Evolutionary conservation across 2,329 filamentous ascomycete species (phyloP).

Genomic region (Colletotrichum ledebouriae): DNA sequence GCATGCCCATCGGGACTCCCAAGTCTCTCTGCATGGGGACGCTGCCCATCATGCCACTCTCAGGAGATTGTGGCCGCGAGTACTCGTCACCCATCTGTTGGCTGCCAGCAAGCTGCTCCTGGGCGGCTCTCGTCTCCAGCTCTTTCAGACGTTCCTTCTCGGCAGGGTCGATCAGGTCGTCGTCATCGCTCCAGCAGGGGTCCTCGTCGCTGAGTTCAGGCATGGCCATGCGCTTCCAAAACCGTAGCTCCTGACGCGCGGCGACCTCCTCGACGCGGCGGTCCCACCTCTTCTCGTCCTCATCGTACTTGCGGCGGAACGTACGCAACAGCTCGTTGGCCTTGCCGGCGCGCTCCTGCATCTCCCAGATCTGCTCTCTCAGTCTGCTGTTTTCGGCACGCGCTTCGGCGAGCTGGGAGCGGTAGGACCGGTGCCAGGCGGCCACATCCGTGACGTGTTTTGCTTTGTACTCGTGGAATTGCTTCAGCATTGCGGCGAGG

Average conservation of each 20-base stretch:
- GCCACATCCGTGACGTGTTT: slow-evolving; percentile 72
- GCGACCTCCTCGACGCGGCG: slow-evolving; percentile 66
- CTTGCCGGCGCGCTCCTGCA: slow-evolving; percentile 70
- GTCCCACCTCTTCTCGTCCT: slow-evolving; percentile 67
- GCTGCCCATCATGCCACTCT: slow-evolving; percentile 53
- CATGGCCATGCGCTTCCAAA: slow-evolving; percentile 77
- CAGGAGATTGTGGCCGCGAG: slow-evolving; percentile 47
- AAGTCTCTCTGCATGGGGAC: slow-evolving; percentile 58
- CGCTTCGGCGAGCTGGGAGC: slow-evolving; percentile 73
- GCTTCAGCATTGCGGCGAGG: slow-evolving; percentile 69
- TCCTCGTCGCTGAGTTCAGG: slow-evolving; percentile 71
- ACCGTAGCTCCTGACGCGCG: slow-evolving; percentile 70
- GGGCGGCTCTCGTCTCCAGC: slow-evolving; percentile 60
- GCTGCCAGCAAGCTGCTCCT: slow-evolving; percentile 53
- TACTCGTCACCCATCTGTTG: slow-evolving; percentile 53
- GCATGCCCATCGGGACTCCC: slow-evolving; percentile 48
- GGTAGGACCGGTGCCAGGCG: slow-evolving; percentile 76
- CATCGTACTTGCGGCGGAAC: slow-evolving; percentile 69
- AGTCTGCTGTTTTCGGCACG: slow-evolving; percentile 74
- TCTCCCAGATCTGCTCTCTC: slow-evolving; percentile 76
- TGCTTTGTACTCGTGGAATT: slow-evolving; percentile 76
- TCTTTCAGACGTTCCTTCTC: slow-evolving; percentile 70
- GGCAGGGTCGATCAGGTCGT: slow-evolving; percentile 71
- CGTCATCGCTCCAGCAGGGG: slow-evolving; percentile 74
- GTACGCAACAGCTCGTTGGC: slow-evolving; percentile 70